Evolutionary conservation across 2,329 filamentous ascomycete species (phyloP), one percentile per base, ranked within the genome.

Genomic region (Cadophora malorum): DNA sequence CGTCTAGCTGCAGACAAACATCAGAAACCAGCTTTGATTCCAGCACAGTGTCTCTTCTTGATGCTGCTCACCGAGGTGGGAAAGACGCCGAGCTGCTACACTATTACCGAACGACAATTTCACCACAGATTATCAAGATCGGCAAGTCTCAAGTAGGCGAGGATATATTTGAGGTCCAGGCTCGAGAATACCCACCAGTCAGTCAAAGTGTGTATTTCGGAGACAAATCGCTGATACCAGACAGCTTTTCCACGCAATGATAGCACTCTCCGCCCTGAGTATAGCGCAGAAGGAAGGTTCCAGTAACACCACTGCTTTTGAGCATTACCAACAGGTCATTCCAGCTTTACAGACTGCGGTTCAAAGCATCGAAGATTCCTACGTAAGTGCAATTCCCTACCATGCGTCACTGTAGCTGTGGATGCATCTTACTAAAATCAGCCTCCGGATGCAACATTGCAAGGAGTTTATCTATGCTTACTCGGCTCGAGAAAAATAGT

Each of bases 261-360:
- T 41, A 12, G 38, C 38, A 41, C 38, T 41, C 38, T 41, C 38
- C 38, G 38, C 38, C 12, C 38, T 41, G 38, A 41, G 38, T 41
- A 41, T 41, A 41, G 38, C 38, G 38, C 38, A 41, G 6, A 41
- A 41, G 38, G 12, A 41, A 41, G 12, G 38, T 7, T 41, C 38
- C 12, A 8, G 12, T 14, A 41, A 41, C 12, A 14, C 38, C 12
- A 81, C 84, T 70, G 82, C 83, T 10, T 77, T 86, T 58, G 82
- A 85, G 69, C 83, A 87, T 72, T 87, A 88, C 71, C 82, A 85
- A 59, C 80, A 84, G 72, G 83, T 84, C 1, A 80, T 87, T 25
- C 79, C 83, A 10, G 81, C 82, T 3, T 76, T 86, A 3, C 80
- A 84, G 65, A 79, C 71, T 59, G 80, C 76, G 59, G 71, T 84